Evolutionary conservation across 345 rosid species (phyloP).

Genomic region (Gossypium bickii): DNA sequence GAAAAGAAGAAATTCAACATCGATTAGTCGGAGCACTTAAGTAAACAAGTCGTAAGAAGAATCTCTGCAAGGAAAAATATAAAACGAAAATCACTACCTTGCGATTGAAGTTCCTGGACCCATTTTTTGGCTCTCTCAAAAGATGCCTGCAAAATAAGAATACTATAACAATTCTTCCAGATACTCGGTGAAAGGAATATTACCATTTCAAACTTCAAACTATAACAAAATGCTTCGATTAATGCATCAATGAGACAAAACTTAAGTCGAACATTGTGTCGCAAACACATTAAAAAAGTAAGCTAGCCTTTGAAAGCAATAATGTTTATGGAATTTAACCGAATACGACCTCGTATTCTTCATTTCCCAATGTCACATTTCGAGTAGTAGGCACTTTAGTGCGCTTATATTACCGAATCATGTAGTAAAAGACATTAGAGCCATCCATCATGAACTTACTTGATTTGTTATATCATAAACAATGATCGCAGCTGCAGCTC

Average conservation of each 20-base stretch:
- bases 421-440: not conserved
- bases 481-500: constrained; percentile 92
- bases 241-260: not conserved
- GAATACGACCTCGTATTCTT: not conserved
- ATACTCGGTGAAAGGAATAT: not conserved
- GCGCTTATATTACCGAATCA: not conserved
- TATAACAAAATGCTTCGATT: not conserved
- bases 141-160: constrained; percentile 50
- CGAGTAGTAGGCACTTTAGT: not conserved
- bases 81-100: constrained; percentile 49
- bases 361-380: not conserved
- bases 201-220: not conserved
- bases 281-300: not conserved
- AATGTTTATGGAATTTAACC: not conserved
- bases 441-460: constrained; percentile 32
- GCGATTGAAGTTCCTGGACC: constrained; percentile 93
- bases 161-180: not conserved
- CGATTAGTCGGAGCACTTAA: not conserved
- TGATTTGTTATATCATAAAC: constrained; percentile 88
- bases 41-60: not conserved
- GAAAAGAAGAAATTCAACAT: not conserved
- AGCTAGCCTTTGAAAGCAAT: not conserved
- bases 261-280: not conserved
- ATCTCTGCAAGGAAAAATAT: not conserved
- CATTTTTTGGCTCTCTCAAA: constrained; percentile 96